phyloP scores from a whole-genome alignment of 768 basidiomycete genomes.

The Trametes cubensis region DNA sequence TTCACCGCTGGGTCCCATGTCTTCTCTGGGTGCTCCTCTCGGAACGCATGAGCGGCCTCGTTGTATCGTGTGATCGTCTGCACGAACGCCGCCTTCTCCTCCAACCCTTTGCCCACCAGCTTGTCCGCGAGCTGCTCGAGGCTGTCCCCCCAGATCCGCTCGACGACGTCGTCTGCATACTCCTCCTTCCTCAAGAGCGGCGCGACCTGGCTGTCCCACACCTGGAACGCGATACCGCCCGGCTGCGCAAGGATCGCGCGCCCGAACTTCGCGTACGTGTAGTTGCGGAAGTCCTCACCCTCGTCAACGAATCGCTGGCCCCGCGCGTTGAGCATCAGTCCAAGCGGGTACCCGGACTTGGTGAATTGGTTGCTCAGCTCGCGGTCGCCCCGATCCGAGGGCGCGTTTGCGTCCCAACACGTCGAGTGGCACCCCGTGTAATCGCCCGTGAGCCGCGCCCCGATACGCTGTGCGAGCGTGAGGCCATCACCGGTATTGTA shows the following conservation, averaged over 20 bases:
- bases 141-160: slow-evolving; percentile 51
- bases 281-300: slow-evolving; percentile 72
- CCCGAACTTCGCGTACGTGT: slow-evolving; percentile 73
- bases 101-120: slow-evolving; percentile 49
- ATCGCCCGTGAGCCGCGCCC: slow-evolving; percentile 63
- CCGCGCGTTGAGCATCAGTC: slow-evolving; percentile 63
- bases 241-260: slow-evolving; percentile 60
- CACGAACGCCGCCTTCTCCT: slow-evolving; percentile 45
- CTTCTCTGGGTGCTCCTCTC: slow-evolving; percentile 36
- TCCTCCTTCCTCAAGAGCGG: slow-evolving; percentile 60
- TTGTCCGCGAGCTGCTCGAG: slow-evolving; percentile 54
- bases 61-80: slow-evolving; percentile 56
- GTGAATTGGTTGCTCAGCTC: slow-evolving; percentile 69
- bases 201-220: slow-evolving; percentile 57
- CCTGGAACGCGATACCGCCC: slow-evolving; percentile 62
- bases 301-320: slow-evolving; percentile 72
- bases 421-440: slow-evolving; percentile 74
- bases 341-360: slow-evolving; percentile 73
- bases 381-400: slow-evolving; percentile 53
- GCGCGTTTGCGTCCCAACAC: slow-evolving; percentile 69
- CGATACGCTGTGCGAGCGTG: slow-evolving; percentile 49
- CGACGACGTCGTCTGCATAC: slow-evolving; percentile 63
- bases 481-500: slow-evolving; percentile 74
- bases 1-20: slow-evolving; percentile 68
- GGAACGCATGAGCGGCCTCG: slow-evolving; percentile 44